A percentile compares a stretch with the other conserved stretches of the same genome.
phyloP scores from a whole-genome alignment of 805 yeast genomes.

The Phaffomyces thermotolerans region DNA sequence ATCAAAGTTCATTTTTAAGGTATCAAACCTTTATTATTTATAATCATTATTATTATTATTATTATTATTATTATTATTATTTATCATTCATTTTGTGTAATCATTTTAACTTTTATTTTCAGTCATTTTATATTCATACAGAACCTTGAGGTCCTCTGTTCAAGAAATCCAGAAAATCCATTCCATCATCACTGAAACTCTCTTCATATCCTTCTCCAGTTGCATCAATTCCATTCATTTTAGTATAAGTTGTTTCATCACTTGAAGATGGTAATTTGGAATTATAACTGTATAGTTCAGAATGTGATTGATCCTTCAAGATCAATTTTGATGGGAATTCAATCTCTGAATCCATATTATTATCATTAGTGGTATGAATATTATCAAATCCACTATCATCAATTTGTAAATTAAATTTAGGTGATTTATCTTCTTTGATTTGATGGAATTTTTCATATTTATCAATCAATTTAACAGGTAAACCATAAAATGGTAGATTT shows the following conservation, averaged over 20 bases:
- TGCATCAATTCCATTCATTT: not conserved
- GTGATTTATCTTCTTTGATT: not conserved
- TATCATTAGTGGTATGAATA: no score
- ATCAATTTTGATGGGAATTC: not conserved
- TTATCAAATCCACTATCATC: not conserved
- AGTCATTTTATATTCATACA: no score
- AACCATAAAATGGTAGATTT: conserved; percentile 37
- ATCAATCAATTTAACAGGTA: conserved; percentile 29
- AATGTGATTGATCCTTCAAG: not conserved
- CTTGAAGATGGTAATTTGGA: not conserved
- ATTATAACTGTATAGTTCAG: no score
- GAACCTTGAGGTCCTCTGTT: conserved; percentile 1
- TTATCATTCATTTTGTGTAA: no score
- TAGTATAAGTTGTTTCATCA: not conserved
- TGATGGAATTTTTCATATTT: conserved; percentile 2
- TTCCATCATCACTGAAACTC: not conserved
- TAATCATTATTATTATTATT: no score
- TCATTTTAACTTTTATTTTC: no score
- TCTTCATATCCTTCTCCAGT: not conserved
- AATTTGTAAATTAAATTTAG: not conserved
- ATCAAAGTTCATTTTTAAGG: no score
- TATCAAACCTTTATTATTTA: no score
- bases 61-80: no score
- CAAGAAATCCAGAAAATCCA: conserved; percentile 4
- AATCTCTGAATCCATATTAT: no score